These are phyloP conservation scores for Scutellaria baicalensis DNA, from an alignment of 257 asterid genomes.

Conservation along the genomic window DNA sequence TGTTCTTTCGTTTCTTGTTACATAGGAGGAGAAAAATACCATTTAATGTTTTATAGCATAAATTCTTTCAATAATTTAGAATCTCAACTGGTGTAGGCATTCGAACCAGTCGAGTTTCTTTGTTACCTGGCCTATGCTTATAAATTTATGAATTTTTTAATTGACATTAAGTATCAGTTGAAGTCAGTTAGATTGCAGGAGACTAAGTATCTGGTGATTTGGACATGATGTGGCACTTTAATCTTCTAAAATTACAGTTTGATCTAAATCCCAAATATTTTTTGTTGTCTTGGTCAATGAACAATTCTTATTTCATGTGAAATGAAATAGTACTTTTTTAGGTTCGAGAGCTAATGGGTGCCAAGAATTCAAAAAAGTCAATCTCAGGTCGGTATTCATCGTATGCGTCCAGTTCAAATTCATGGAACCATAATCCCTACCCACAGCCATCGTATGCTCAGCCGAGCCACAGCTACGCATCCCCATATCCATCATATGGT, in stretches of 20 bases:
- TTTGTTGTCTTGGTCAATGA: constrained; percentile 1
- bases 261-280: not conserved
- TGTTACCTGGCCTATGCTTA: not conserved
- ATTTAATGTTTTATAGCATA: too few species aligned
- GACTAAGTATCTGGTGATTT: too few species aligned
- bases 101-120: not conserved
- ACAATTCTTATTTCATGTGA: not conserved
- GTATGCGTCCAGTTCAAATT: constrained; percentile 55
- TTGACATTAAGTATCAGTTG: too few species aligned
- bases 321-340: not conserved
- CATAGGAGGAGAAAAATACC: too few species aligned
- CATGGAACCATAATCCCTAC: constrained; percentile 35
- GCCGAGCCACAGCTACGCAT: constrained; percentile 42
- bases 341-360: constrained; percentile 60
- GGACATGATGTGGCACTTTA: not conserved
- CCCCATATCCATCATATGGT: constrained; percentile 42
- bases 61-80: not conserved
- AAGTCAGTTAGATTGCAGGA: too few species aligned
- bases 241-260: not conserved
- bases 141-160: not conserved
- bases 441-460: constrained; percentile 52
- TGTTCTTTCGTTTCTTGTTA: not conserved
- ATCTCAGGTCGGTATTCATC: constrained; percentile 64
- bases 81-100: not conserved
- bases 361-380: constrained; percentile 64